Evolutionary conservation across 1,139 yeast genomes (phyloP), one percentile per base, ranked within the genome.

Genomic region (Taphrina sp.): DNA sequence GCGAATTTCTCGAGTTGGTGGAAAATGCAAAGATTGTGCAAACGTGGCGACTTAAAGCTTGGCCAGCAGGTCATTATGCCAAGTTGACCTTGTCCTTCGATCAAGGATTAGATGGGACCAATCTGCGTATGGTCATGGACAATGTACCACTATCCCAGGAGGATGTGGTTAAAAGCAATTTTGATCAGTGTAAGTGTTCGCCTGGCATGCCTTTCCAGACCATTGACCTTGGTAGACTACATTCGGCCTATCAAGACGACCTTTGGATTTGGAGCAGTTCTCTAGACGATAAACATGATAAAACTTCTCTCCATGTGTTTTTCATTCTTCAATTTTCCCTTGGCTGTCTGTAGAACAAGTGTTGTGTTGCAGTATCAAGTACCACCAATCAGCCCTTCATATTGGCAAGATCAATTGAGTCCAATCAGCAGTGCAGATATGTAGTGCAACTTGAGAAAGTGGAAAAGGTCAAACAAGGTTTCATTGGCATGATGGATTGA

Each of bases 131-230:
- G 34, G 75, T 77, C 58, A 87, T 92, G 80, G 74, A 80, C 20
- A 96, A 96, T n/a, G 83, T 92, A 51, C 98, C 98, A 19, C 76
- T 92, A 44, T 98, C 97, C n/a, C 94, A 94, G 67, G 97, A 92
- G 69, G 98, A 92, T 58, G 76, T 85, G 58, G 96, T 87, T 39
- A 80, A 82, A 66, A 79, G 76, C 43, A 92, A 92, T 70, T 92
- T 94, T 67, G 89, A 88, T 64, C 46, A 49, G 35, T 49, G 54
- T 49, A 49, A 89, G 86, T 61, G 26, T 34, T 86, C 88, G 70
- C 92, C 92, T 68, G 82, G 90, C 58, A 82, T 83, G 69, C 79
- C 95, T 7, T 89, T 92, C 67, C n/a, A n/a, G n/a, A n/a, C n/a
- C n/a, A n/a, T n/a, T n/a, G n/a, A n/a, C n/a, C n/a, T n/a, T n/a